Conservation (phyloP, 805 yeast species). For the Priceomyces castillae region DNA sequence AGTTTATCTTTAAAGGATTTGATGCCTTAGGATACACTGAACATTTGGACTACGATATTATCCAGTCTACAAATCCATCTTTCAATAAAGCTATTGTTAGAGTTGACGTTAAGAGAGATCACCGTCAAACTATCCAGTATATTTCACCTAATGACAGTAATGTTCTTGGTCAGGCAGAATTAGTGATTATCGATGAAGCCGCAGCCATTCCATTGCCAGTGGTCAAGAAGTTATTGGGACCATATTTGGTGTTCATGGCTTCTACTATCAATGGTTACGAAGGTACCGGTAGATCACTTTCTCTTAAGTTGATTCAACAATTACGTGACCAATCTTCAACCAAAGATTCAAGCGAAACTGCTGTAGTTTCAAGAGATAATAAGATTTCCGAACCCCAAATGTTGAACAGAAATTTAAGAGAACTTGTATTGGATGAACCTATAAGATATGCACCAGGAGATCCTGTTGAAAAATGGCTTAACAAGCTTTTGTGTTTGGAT, state of each 20-base stretch:
- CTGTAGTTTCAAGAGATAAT: conserved; percentile 64
- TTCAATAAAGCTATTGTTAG: conserved; percentile 95
- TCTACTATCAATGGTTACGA: conserved; percentile 98
- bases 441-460: conserved; percentile 98
- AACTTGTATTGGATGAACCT: conserved; percentile 87
- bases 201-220: conserved; percentile 98
- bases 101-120: conserved; percentile 89
- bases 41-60: conserved; percentile 92
- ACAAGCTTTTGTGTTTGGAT: conserved; percentile 86
- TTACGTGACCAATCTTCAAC: conserved; percentile 72
- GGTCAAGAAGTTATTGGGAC: conserved; percentile 88
- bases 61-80: conserved; percentile 94
- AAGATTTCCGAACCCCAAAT: conserved; percentile 31
- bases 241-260: conserved; percentile 95
- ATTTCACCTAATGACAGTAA: conserved; percentile 88
- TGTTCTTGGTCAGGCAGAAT: conserved; percentile 95
- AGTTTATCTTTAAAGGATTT: conserved; percentile 91
- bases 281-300: conserved; percentile 97
- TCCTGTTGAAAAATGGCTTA: conserved; percentile 93
- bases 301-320: conserved; percentile 90
- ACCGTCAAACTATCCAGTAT: conserved; percentile 96
- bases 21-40: conserved; percentile 94
- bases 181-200: conserved; percentile 96
- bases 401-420: conserved; percentile 74
- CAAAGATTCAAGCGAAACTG: conserved; percentile 41